Base-by-base conservation (phyloP, 2,329 filamentous ascomycete species). In the Penicillium sp. region DNA sequence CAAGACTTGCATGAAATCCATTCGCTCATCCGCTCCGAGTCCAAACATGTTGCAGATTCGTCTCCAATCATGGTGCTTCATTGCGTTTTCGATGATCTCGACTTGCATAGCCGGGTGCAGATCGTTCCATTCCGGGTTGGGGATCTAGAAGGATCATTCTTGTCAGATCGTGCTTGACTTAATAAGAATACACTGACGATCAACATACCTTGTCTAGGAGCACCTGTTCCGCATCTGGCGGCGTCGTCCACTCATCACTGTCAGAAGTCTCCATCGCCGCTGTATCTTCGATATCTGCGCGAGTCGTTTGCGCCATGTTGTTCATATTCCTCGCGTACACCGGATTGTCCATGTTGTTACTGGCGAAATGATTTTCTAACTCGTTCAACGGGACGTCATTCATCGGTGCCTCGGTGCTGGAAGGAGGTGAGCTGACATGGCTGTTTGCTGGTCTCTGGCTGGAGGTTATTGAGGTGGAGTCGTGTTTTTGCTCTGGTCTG, bases 41-140 rank as follows among this genome's bases (percentile, higher is more conserved):
- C 58, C 57, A 37, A 72, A 58, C 48, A 60, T 49, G 9, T 48
- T 41, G 31, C 55, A 59, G 18, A 61, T 55, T 2, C 43, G 53
- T 13, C 43, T 22, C 59, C 62, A 67, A 6, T 30, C 53, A 31
- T 60, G 49, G 3, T 37, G 22, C 12, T 59, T 48, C 19, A 64
- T 42, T 25, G 72, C 56, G 40, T 71, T 72, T 10, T 61, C 52
- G 14, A 64, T 48, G 12, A 73, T 72, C 42, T 72, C 70, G 3
- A 64, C 58, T 46, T 67, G 65, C 16, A 73, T 55, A 3, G 54
- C 57, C 13, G 52, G 54, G 13, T 59, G 56, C 5, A 73, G 52
- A 31, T 72, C 66, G 16, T 38, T 45, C 71, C 70, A 73, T 42
- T 57, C 33, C 9, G 63, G 63, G 28, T 59, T 39, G 4, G 43